phyloP scores from a whole-genome alignment of 2,329 filamentous ascomycete genomes.

The Drechslera avenae region DNA sequence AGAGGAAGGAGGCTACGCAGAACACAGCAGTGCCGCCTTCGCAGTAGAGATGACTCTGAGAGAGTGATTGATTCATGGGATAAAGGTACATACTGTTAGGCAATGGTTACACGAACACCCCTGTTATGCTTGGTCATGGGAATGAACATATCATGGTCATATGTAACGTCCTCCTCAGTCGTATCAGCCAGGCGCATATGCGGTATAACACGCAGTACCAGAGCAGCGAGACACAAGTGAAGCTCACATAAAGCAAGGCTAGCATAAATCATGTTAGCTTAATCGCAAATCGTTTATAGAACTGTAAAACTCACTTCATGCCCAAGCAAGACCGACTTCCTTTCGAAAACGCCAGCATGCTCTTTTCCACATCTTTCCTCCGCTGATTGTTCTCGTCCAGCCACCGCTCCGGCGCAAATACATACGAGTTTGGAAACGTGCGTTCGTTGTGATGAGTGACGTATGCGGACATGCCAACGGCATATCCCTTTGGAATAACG shows the following conservation, averaged over 20 bases:
- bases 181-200: conserved; percentile 32
- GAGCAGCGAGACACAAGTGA: conserved; percentile 26
- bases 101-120: conserved; percentile 29
- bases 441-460: conserved; percentile 33
- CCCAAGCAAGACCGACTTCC: conserved; percentile 41
- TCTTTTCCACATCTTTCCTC: conserved; percentile 32
- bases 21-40: conserved; percentile 25
- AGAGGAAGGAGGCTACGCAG: conserved; percentile 27
- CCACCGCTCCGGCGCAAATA: conserved; percentile 40
- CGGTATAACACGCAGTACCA: conserved; percentile 30
- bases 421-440: conserved; percentile 30
- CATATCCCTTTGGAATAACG: conserved; percentile 30
- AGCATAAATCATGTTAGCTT: background rate
- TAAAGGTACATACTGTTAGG: background rate
- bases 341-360: conserved; percentile 39
- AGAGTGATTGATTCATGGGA: no score
- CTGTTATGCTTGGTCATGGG: conserved; percentile 32
- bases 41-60: conserved; percentile 1
- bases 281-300: background rate
- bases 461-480: conserved; percentile 34
- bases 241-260: conserved; percentile 33
- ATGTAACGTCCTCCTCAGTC: conserved; percentile 26
- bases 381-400: conserved; percentile 32
- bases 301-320: conserved; percentile 36
- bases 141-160: conserved; percentile 36